These are phyloP conservation scores for Stephanodiscus triporus DNA, from an alignment of 108 stramenopile species.

Conservation along the genomic window DNA sequence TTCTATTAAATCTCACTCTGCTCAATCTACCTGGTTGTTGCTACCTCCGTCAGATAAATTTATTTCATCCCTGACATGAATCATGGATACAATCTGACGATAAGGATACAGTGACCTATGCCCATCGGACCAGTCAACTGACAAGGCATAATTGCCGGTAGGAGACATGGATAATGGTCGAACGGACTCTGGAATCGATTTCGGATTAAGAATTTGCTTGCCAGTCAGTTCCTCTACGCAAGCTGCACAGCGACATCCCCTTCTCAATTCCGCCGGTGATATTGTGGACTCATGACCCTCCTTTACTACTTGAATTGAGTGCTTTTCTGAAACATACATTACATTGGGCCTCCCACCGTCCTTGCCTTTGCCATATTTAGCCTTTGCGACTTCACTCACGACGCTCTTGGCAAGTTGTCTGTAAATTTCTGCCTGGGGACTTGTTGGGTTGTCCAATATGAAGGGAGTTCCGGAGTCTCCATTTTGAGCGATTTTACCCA, in stretches of 20 bases:
- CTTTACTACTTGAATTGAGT: slow-evolving; percentile 43
- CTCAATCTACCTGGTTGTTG: too few relatives aligned
- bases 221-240: slow-evolving; percentile 95
- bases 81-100: slow-evolving; percentile 58
- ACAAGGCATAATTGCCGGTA: slow-evolving; percentile 89
- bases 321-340: slow-evolving; percentile 49
- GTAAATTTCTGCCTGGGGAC: slow-evolving; percentile 70
- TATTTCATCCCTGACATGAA: too few relatives aligned
- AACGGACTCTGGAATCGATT: slow-evolving; percentile 63
- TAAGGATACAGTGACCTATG: slow-evolving; percentile 89
- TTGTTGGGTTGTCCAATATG: slow-evolving; percentile 70
- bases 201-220: slow-evolving; percentile 70
- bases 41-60: too few relatives aligned
- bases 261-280: slow-evolving; percentile 65
- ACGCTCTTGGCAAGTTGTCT: slow-evolving; percentile 64
- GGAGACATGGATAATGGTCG: slow-evolving; percentile 65
- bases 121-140: slow-evolving; percentile 91
- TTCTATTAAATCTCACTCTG: too few relatives aligned
- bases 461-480: slow-evolving; percentile 86
- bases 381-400: slow-evolving; percentile 79
- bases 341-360: slow-evolving; percentile 46
- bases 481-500: slow-evolving; percentile 77
- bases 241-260: slow-evolving; percentile 85
- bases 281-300: slow-evolving; percentile 25
- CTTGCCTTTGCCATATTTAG: slow-evolving; percentile 52